Conservation (phyloP, 805 yeast genomes). For the Lachancea mirantina region DNA sequence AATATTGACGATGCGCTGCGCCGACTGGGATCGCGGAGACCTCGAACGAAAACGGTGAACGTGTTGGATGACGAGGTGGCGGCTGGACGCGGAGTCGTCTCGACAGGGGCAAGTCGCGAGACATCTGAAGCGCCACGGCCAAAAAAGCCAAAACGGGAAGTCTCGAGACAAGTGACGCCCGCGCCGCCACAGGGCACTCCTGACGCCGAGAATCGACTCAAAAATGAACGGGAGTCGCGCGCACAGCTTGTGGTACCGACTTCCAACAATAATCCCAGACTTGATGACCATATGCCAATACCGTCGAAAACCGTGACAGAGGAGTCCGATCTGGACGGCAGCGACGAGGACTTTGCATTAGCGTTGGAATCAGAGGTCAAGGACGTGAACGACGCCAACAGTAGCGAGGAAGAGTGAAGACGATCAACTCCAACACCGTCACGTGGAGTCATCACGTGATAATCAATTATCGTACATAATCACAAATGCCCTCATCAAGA, state of each 20-base stretch:
- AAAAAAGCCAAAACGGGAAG: constrained; percentile 17
- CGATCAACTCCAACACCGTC: not conserved
- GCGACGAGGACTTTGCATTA: constrained; percentile 32
- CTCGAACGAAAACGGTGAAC: constrained; percentile 27
- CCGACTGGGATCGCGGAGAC: constrained; percentile 31
- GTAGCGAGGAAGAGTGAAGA: constrained; percentile 8
- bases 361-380: constrained; percentile 29
- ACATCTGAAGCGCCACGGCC: not conserved
- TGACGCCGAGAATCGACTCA: constrained; percentile 27
- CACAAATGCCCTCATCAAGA: too few relatives aligned
- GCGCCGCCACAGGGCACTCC: constrained; percentile 31
- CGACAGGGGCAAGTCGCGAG: not conserved
- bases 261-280: constrained; percentile 9
- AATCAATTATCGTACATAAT: too few relatives aligned
- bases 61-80: constrained; percentile 27
- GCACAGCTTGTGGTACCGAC: constrained; percentile 27
- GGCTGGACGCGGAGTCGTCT: too few relatives aligned
- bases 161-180: constrained; percentile 20
- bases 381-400: constrained; percentile 21
- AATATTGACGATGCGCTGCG: constrained; percentile 33
- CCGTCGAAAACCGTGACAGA: constrained; percentile 25
- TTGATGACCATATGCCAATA: constrained; percentile 11
- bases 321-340: constrained; percentile 25
- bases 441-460: too few relatives aligned
- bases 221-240: constrained; percentile 28